Evolutionary conservation across 2,329 filamentous ascomycete species (phyloP).

Genomic region (Cytospora chrysosperma): DNA sequence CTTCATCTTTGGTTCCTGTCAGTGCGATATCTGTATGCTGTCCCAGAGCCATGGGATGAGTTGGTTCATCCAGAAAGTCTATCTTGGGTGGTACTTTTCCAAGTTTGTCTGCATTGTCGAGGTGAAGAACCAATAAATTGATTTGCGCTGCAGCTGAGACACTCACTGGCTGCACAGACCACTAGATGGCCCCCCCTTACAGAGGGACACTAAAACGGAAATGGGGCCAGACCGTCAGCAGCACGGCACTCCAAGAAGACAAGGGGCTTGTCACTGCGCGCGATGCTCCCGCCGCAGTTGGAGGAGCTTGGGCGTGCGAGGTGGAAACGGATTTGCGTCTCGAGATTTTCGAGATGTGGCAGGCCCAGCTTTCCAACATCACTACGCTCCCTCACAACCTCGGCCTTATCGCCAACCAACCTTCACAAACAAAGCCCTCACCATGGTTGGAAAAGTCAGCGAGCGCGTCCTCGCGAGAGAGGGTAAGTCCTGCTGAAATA

Average conservation of each 20-base stretch:
- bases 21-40: too few species aligned
- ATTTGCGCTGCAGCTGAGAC: background rate
- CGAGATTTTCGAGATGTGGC: slow-evolving; percentile 22
- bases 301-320: slow-evolving; percentile 15
- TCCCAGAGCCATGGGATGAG: background rate
- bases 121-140: too few species aligned
- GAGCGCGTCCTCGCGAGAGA: slow-evolving; percentile 63
- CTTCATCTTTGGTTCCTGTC: too few species aligned
- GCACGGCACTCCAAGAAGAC: slow-evolving; percentile 12
- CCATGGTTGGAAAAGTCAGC: slow-evolving; percentile 64
- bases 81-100: too few species aligned
- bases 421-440: slow-evolving; percentile 22
- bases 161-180: slow-evolving; percentile 11
- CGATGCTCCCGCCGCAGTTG: slow-evolving; percentile 16
- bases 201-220: background rate
- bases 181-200: background rate
- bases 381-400: slow-evolving; percentile 6
- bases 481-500: slow-evolving; percentile 43
- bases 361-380: slow-evolving; percentile 2
- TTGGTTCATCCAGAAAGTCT: too few species aligned
- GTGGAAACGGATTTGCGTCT: slow-evolving; percentile 3
- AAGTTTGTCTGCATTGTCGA: background rate
- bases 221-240: slow-evolving; percentile 25
- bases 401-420: slow-evolving; percentile 28
- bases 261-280: slow-evolving; percentile 14